Base-by-base conservation (phyloP, 2,329 filamentous ascomycete genomes). In the Ceratocystis alfenasii region DNA sequence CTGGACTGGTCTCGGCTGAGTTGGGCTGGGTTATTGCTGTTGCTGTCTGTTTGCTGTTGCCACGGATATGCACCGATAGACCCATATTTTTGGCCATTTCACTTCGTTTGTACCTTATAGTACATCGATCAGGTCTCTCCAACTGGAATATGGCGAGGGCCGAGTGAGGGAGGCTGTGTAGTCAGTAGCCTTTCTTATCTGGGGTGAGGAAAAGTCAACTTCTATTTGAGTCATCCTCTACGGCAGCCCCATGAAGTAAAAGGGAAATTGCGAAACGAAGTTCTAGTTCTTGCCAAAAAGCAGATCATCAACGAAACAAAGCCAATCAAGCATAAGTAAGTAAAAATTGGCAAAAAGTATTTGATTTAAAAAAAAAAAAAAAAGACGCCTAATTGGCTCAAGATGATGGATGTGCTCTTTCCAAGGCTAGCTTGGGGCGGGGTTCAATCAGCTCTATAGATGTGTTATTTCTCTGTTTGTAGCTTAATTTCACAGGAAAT, bases 1-100 rank as follows among this genome's bases (percentile, higher is more conserved):
- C 45, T 48, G 45, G 45, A 5, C 45, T 20, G 45, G 45, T 12
- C 7, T 36, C 1, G 36, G 36, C 3, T 41, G 46, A 17, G 17
- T 17, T 48, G 46, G 8, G 46, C 46, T 48, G 48, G 48, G 48
- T 53, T 53, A 15, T 53, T 53, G 22, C 48, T 28, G 22, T 28
- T 53, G 10, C 17, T 28, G 20, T 53, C 22, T 59, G 55, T 59
- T 59, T 59, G 55, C 28, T 36, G 55, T 59, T 59, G 55, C 55
- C n/a, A 20, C 30, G 55, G 55, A 59, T 25, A 59, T 59, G 28
- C 55, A 59, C 55, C 12, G 55, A 36, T 36, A 33, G 55, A 7
- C 7, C 55, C 28, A 25, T 30, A n/a, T 41, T 59, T 59, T 59
- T 59, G 28, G 30, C 33, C 55, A 59, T 30, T 17, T 30, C 28